phyloP scores from a whole-genome alignment of 331 rosid genomes.

The Malus hybrid region DNA sequence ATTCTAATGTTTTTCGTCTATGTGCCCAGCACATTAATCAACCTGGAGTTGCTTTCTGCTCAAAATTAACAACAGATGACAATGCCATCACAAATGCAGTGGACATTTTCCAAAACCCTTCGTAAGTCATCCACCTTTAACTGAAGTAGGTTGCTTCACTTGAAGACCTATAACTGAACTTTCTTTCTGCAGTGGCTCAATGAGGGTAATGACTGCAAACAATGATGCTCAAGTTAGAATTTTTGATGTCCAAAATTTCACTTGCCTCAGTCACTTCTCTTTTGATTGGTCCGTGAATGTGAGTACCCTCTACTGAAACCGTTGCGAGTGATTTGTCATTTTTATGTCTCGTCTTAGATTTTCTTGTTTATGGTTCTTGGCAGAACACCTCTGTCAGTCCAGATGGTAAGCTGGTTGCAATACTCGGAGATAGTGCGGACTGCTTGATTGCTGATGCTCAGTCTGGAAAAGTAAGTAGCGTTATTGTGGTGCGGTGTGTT shows the following conservation, averaged over 20 bases:
- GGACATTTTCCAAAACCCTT: constrained; percentile 52
- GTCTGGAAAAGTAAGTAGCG: constrained; percentile 21
- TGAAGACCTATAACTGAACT: constrained; percentile 7
- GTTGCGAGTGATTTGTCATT: neutral
- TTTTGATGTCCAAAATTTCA: constrained; percentile 53
- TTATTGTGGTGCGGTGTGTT: neutral
- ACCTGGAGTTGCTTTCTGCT: constrained; percentile 74
- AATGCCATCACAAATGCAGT: constrained; percentile 89
- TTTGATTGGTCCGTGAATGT: constrained; percentile 92
- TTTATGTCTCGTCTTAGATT: neutral
- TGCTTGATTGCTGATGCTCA: constrained; percentile 25
- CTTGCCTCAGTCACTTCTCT: constrained; percentile 53
- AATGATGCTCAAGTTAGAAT: constrained; percentile 76
- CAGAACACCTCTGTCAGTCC: constrained; percentile 46
- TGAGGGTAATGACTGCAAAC: constrained; percentile 75
- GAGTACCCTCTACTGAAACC: constrained; percentile 32
- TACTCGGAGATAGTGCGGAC: constrained; percentile 26
- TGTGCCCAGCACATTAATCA: constrained; percentile 53
- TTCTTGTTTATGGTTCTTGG: constrained; percentile 1
- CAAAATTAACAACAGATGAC: constrained; percentile 67
- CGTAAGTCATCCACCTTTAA: constrained; percentile 29
- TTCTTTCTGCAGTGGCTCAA: constrained; percentile 52
- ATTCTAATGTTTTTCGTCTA: neutral
- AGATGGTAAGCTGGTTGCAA: constrained; percentile 26
- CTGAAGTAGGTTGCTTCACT: neutral